Percentiles rank a stretch among this genome's conserved stretches.
Conservation (phyloP, 2,329 filamentous ascomycete species). For the Trichophyton schoenleinii region DNA sequence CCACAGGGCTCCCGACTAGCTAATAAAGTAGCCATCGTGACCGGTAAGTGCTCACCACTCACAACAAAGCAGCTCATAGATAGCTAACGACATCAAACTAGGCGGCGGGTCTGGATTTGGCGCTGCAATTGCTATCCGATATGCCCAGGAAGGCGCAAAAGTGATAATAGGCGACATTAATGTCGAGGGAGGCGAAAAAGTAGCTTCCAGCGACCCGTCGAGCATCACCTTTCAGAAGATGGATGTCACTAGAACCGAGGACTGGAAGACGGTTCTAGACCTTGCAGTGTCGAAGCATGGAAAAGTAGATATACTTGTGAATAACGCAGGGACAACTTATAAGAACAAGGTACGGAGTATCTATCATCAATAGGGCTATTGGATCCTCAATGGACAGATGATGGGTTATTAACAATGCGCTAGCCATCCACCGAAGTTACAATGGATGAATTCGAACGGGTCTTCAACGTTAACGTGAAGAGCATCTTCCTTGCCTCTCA, state of each 20-base stretch:
- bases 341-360: slow-evolving; percentile 22
- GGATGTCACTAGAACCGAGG: slow-evolving; percentile 24
- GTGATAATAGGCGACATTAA: slow-evolving; percentile 34
- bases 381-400: background rate
- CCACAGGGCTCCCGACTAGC: slow-evolving; percentile 24
- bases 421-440: slow-evolving; percentile 32
- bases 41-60: slow-evolving; percentile 21
- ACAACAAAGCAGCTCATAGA: too few species aligned
- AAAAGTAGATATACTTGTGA: slow-evolving; percentile 34
- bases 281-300: slow-evolving; percentile 22
- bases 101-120: slow-evolving; percentile 34
- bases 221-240: slow-evolving; percentile 24
- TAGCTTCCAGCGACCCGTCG: slow-evolving; percentile 20
- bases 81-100: slow-evolving; percentile 10
- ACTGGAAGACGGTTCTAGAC: slow-evolving; percentile 25
- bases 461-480: slow-evolving; percentile 35
- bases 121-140: slow-evolving; percentile 29
- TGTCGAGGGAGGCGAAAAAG: slow-evolving; percentile 21
- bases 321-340: slow-evolving; percentile 36
- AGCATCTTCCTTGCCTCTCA: slow-evolving; percentile 28
- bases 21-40: slow-evolving; percentile 36
- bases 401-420: background rate
- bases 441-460: slow-evolving; percentile 32
- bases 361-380: background rate
- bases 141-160: slow-evolving; percentile 31